A percentile compares a stretch with the other conserved stretches of the same genome.
Evolutionary conservation across 202 grass and related monocot genomes (phyloP).

Genomic region (Setaria italica): DNA sequence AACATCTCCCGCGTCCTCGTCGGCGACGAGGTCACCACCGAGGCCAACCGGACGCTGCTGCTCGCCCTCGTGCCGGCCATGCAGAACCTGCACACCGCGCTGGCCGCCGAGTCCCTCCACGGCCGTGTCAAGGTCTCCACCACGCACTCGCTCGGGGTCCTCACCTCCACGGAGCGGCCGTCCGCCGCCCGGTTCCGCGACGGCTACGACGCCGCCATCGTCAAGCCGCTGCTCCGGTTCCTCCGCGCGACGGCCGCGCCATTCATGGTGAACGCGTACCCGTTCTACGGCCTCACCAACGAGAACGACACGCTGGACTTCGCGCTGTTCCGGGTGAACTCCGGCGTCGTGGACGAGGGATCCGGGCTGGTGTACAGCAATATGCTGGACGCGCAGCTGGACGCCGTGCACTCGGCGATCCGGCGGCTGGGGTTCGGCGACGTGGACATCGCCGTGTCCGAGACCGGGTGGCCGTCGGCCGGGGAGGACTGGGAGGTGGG

Average conservation of each 20-base stretch:
- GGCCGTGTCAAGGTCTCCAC: conserved; percentile 62
- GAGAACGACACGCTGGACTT: conserved; percentile 63
- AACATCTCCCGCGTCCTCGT: conserved; percentile 72
- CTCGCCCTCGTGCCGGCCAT: conserved; percentile 69
- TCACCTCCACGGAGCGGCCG: conserved; percentile 57
- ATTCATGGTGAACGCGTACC: conserved; percentile 92
- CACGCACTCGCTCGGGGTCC: conserved; percentile 71
- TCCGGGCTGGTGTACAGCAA: conserved; percentile 68
- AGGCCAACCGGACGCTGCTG: conserved; percentile 62
- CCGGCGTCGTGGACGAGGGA: conserved; percentile 52
- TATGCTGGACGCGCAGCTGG: conserved; percentile 86
- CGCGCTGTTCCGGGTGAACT: conserved; percentile 66
- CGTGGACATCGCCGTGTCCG: conserved; percentile 68
- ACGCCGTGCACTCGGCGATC: conserved; percentile 77
- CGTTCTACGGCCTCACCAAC: conserved; percentile 65
- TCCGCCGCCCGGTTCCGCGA: conserved; percentile 66
- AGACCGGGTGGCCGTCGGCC: conserved; percentile 86
- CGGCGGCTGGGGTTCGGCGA: conserved; percentile 52
- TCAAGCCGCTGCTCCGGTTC: conserved; percentile 72
- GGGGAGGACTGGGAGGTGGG: conserved; percentile 68
- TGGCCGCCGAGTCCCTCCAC: conserved; percentile 43
- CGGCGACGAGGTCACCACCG: conserved; percentile 71
- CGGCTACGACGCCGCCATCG: conserved; percentile 46
- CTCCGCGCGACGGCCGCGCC: conserved; percentile 64
- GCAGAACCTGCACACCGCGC: conserved; percentile 75